These are phyloP conservation scores for Podospora australis DNA, from an alignment of 495 filamentous ascomycete species.

Conservation along the genomic window DNA sequence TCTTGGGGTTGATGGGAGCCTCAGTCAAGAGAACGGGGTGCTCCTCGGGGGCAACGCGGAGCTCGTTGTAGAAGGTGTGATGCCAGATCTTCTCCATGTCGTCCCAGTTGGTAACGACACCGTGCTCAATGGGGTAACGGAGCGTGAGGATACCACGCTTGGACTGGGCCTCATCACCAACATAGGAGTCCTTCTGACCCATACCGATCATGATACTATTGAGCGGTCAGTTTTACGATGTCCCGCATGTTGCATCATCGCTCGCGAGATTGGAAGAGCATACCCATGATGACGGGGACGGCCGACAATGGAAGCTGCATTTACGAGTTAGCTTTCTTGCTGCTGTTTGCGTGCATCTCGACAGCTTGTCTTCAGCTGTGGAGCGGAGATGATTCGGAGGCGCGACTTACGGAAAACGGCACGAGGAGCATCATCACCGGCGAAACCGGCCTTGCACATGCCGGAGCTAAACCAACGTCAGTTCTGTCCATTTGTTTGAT, in stretches of 20 bases:
- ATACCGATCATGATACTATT: conserved; percentile 99
- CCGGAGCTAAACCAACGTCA: conserved; percentile 74
- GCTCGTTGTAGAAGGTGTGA: conserved; percentile 99
- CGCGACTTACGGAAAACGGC: conserved; percentile 98
- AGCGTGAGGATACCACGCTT: conserved; percentile 99
- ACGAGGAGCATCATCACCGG: conserved; percentile 99
- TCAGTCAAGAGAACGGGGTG: conserved; percentile 98
- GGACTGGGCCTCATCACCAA: conserved; percentile 98
- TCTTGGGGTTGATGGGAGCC: conserved; percentile 99
- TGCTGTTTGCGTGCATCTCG: not conserved
- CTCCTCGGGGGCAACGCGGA: conserved; percentile 99
- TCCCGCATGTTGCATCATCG: not conserved
- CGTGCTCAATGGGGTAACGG: conserved; percentile 99
- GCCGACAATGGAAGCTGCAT: conserved; percentile 92
- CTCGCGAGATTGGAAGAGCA: conserved; percentile 27
- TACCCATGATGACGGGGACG: conserved; percentile 99
- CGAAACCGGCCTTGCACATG: conserved; percentile 99
- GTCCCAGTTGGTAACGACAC: conserved; percentile 99
- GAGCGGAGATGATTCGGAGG: conserved; percentile 5
- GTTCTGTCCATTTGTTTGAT: conserved; percentile 43
- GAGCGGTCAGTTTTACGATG: conserved; percentile 16
- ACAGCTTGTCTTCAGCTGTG: conserved; percentile 6
- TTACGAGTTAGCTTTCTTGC: conserved; percentile 15
- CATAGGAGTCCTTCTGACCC: conserved; percentile 99
- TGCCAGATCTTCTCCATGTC: conserved; percentile 99